These are phyloP conservation scores for Brassica incana DNA, from an alignment of 345 rosid species.

Conservation along the genomic window DNA sequence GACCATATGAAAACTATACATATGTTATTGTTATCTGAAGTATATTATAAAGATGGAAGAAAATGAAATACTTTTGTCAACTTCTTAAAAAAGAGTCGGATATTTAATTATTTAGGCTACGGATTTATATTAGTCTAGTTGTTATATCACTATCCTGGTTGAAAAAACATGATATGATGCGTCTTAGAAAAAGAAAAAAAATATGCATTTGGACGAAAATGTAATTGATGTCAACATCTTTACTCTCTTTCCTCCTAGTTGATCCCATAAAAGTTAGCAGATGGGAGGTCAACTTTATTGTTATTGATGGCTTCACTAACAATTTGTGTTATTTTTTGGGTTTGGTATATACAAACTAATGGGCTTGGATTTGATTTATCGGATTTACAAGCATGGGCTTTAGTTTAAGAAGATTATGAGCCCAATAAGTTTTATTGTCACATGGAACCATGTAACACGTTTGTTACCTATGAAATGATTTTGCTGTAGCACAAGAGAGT, in stretches of 20 bases:
- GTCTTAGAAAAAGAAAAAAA: background rate
- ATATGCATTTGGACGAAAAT: background rate
- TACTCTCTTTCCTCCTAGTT: slow-evolving; percentile 11
- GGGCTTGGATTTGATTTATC: slow-evolving; percentile 6
- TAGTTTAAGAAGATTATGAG: background rate
- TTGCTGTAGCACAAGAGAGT: background rate
- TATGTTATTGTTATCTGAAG: background rate
- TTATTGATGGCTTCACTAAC: background rate
- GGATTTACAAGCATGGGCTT: slow-evolving; percentile 6
- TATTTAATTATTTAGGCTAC: background rate
- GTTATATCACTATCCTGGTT: background rate
- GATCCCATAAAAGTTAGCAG: background rate
- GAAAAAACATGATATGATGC: background rate
- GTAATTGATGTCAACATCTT: background rate
- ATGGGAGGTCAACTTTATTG: background rate
- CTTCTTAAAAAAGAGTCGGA: background rate
- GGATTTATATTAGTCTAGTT: background rate
- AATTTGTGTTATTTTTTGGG: background rate
- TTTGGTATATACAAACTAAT: background rate
- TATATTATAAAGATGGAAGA: background rate
- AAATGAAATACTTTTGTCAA: background rate
- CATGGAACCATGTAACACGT: background rate
- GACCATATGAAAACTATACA: background rate
- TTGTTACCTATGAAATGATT: background rate
- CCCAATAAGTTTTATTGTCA: background rate